Evolutionary conservation across 2,329 filamentous ascomycete species (phyloP).

Genomic region (Curvularia sp.): DNA sequence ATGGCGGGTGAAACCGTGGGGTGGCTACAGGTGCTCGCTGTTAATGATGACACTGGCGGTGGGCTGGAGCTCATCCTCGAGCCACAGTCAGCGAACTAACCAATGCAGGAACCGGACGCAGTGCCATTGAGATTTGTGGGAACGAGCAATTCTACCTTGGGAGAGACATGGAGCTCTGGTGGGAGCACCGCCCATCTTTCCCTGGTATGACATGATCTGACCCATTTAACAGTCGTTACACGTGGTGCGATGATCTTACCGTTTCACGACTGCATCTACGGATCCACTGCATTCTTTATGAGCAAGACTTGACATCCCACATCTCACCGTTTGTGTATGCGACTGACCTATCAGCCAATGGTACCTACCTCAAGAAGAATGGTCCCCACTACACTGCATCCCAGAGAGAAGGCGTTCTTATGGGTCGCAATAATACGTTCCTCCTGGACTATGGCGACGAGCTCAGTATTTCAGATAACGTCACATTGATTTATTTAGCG

Average conservation of each 20-base stretch:
- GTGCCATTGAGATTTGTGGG: constrained; percentile 40
- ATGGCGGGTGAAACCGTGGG: constrained; percentile 41
- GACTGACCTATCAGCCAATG: constrained; percentile 55
- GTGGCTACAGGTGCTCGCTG: constrained; percentile 35
- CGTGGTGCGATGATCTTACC: constrained; percentile 40
- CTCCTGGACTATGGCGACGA: constrained; percentile 55
- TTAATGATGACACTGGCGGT: constrained; percentile 28
- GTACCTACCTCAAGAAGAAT: constrained; percentile 47
- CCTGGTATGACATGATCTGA: constrained; percentile 26
- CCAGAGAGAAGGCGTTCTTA: constrained; percentile 37
- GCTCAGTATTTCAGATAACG: constrained; percentile 43
- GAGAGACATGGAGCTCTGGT: constrained; percentile 44
- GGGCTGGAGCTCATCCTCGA: constrained; percentile 7
- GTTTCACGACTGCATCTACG: constrained; percentile 57
- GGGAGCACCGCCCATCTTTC: constrained; percentile 18
- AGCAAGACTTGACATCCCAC: constrained; percentile 42
- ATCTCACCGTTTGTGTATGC: constrained; percentile 57
- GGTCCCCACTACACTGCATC: constrained; percentile 31
- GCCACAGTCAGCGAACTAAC: constrained; percentile 26
- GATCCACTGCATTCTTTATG: constrained; percentile 57
- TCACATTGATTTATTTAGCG: constrained; percentile 40
- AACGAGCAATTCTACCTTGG: constrained; percentile 49
- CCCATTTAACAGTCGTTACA: constrained; percentile 32
- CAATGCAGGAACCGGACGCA: constrained; percentile 30
- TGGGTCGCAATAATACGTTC: constrained; percentile 47